A percentile compares a stretch with the other conserved stretches of the same genome.
These are phyloP conservation scores for Nakazawaea ishiwadae DNA, from an alignment of 805 yeast genomes.

Conservation along the genomic window DNA sequence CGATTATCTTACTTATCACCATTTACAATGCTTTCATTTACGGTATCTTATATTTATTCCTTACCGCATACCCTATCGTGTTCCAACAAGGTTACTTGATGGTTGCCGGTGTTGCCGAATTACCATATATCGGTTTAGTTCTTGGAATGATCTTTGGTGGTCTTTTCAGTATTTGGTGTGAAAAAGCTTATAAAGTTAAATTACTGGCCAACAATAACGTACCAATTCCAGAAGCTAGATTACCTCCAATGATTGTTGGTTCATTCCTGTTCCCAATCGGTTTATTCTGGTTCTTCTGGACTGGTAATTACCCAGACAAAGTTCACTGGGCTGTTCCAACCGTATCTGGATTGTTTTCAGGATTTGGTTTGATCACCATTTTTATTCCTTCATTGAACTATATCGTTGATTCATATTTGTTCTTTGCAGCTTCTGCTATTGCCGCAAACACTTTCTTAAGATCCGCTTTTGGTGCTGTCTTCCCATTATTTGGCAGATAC, in stretches of 20 bases:
- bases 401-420: slow-evolving; percentile 54
- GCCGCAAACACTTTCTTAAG: slow-evolving; percentile 61
- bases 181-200: slow-evolving; percentile 43
- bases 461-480: slow-evolving; percentile 54
- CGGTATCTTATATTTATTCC: slow-evolving; percentile 68
- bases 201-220: slow-evolving; percentile 50
- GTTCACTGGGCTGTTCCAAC: slow-evolving; percentile 59
- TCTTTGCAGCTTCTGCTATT: slow-evolving; percentile 57
- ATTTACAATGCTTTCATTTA: slow-evolving; percentile 74
- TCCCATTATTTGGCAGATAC: slow-evolving; percentile 54
- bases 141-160: slow-evolving; percentile 65
- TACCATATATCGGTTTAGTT: slow-evolving; percentile 76
- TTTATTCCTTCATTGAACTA: slow-evolving; percentile 60
- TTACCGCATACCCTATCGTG: slow-evolving; percentile 73
- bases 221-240: slow-evolving; percentile 75
- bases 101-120: slow-evolving; percentile 59
- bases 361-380: slow-evolving; percentile 48
- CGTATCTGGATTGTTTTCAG: slow-evolving; percentile 27
- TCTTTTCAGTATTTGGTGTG: slow-evolving; percentile 45
- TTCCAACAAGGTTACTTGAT: slow-evolving; percentile 59
- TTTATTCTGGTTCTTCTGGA: slow-evolving; percentile 83
- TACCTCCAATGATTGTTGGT: slow-evolving; percentile 73
- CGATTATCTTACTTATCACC: slow-evolving; percentile 61
- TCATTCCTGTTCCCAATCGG: slow-evolving; percentile 72
- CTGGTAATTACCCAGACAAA: slow-evolving; percentile 65